A percentile compares a stretch with the other conserved stretches of the same genome.
phyloP scores from a whole-genome alignment of 495 filamentous ascomycete genomes.

The Hypoxylon cercidicola region DNA sequence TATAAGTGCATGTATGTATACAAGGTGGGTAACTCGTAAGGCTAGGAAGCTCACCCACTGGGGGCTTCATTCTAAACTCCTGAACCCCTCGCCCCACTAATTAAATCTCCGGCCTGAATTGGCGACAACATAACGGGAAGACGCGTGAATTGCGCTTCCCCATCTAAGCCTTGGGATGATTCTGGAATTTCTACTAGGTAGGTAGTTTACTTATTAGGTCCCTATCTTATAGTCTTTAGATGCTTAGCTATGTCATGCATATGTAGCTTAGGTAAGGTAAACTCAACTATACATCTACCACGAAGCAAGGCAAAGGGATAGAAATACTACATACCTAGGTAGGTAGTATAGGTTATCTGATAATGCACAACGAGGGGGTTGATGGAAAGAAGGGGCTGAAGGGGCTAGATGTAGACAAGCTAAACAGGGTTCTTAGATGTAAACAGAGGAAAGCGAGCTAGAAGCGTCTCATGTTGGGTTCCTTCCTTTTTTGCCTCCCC shows the following conservation, averaged over 20 bases:
- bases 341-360: conserved; percentile 7
- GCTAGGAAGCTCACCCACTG: conserved; percentile 22
- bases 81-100: conserved; percentile 37
- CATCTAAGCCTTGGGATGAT: too few species aligned
- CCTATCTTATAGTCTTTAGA: too few species aligned
- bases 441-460: conserved; percentile 30
- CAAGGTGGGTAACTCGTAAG: conserved; percentile 7
- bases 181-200: too few species aligned
- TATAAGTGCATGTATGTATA: neutral
- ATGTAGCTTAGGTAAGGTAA: too few species aligned
- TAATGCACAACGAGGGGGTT: neutral
- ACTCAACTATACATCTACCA: too few species aligned
- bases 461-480: conserved; percentile 24
- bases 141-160: too few species aligned
- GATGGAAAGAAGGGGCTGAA: neutral
- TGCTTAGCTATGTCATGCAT: too few species aligned
- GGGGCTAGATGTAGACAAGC: conserved; percentile 18
- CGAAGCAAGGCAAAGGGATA: neutral
- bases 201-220: too few species aligned
- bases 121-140: conserved; percentile 5
- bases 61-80: conserved; percentile 25
- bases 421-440: conserved; percentile 37
- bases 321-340: conserved; percentile 9
- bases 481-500: conserved; percentile 21
- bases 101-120: conserved; percentile 38